Evolutionary conservation across 345 rosid species (phyloP).

Genomic region (Nasturtium officinale): DNA sequence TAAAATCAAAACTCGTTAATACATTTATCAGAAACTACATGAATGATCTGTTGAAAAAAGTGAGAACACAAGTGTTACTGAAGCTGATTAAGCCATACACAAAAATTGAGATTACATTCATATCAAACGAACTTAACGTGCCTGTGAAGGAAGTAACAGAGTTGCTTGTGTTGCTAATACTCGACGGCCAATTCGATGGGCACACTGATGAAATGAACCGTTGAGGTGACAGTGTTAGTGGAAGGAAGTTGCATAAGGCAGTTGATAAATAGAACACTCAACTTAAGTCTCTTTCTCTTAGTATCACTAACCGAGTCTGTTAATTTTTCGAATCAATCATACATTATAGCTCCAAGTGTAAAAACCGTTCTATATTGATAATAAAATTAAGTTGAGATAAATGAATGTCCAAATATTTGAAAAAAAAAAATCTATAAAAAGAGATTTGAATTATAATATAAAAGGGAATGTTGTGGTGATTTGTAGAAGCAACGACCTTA

Average conservation of each 20-base stretch:
- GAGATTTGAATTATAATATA: not conserved
- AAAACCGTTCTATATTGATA: no score
- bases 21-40: conserved; percentile 93
- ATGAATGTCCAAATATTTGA: not conserved
- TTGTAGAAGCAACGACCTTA: conserved; percentile 18
- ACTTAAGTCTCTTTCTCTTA: conserved; percentile 69
- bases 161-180: conserved; percentile 81
- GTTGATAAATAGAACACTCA: conserved; percentile 97
- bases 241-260: conserved; percentile 87
- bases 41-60: conserved; percentile 95
- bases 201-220: conserved; percentile 98
- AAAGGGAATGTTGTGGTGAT: conserved; percentile 17
- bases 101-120: conserved; percentile 87
- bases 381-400: no score
- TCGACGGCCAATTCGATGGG: conserved; percentile 91
- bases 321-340: conserved; percentile 22
- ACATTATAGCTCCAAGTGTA: no score
- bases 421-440: no score
- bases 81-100: conserved; percentile 98
- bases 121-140: conserved; percentile 93
- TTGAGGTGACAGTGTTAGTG: conserved; percentile 85
- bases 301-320: conserved; percentile 71
- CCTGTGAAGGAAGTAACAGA: conserved; percentile 96
- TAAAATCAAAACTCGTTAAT: conserved; percentile 42
- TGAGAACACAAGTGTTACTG: conserved; percentile 94